A percentile compares a stretch with the other conserved stretches of the same genome.
phyloP scores from a whole-genome alignment of 1,284 basidiomycete genomes.

The Sanguinoderma infundibulare region DNA sequence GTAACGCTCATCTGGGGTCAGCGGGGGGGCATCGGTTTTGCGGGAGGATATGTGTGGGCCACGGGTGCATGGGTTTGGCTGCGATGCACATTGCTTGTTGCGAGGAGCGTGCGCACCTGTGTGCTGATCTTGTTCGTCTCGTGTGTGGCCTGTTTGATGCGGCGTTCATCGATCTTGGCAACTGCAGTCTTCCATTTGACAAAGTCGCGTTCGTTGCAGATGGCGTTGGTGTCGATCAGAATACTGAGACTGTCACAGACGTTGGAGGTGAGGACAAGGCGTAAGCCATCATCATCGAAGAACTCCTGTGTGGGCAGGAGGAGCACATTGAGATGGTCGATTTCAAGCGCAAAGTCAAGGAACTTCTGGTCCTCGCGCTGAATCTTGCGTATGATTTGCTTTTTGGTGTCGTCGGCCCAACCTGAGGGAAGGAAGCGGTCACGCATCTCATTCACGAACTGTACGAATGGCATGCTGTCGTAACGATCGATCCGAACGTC shows the following conservation, averaged over 20 bases:
- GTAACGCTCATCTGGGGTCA: not conserved
- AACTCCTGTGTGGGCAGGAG: not conserved
- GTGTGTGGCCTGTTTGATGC: no score
- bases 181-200: no score
- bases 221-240: no score
- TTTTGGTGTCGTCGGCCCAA: not conserved
- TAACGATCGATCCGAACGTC: not conserved
- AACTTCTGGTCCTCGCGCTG: not conserved
- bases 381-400: not conserved
- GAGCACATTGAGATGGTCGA: conserved; percentile 4
- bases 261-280: not conserved
- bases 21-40: not conserved
- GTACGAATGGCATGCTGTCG: not conserved
- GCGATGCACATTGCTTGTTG: no score
- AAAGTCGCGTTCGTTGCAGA: no score
- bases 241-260: no score
- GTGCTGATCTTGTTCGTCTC: no score
- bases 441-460: not conserved
- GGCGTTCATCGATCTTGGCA: no score
- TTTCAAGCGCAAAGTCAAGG: not conserved
- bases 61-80: no score
- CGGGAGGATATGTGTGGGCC: no score
- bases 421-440: not conserved
- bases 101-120: no score
- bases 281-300: not conserved